A percentile compares a stretch with the other conserved stretches of the same genome.
Evolutionary conservation across 345 rosid genomes (phyloP).

Genomic region (Excoecaria agallocha): DNA sequence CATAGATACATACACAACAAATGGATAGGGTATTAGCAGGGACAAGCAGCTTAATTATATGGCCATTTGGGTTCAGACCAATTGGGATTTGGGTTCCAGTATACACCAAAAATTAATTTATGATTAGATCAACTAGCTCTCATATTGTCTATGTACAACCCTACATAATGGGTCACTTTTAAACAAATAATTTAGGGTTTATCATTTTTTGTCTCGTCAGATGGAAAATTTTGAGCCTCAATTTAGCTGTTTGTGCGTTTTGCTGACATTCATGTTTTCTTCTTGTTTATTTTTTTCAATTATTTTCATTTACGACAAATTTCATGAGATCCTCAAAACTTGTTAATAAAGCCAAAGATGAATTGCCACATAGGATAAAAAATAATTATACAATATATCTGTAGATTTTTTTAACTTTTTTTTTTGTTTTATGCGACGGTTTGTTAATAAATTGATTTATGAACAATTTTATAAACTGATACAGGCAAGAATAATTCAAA

Average conservation of each 20-base stretch:
- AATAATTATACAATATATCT: no score
- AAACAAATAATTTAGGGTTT: neutral
- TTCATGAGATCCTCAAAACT: no score
- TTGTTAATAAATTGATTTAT: no score
- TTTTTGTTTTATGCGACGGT: no score
- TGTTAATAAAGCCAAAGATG: no score
- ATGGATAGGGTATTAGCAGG: neutral
- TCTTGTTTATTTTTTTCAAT: neutral
- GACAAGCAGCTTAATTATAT: constrained; percentile 5
- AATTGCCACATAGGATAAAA: no score
- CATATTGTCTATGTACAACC: constrained; percentile 30
- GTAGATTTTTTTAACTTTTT: no score
- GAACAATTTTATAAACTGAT: no score
- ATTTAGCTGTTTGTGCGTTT: neutral
- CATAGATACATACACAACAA: neutral
- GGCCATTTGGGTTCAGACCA: constrained; percentile 6
- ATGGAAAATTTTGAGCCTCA: constrained; percentile 7
- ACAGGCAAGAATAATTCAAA: no score
- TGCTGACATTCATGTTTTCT: neutral
- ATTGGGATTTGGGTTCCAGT: constrained; percentile 23
- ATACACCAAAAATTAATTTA: constrained; percentile 21
- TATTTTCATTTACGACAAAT: neutral
- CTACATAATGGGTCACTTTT: constrained; percentile 29
- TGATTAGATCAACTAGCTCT: constrained; percentile 27
- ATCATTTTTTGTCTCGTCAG: neutral